phyloP scores from a whole-genome alignment of 1,284 basidiomycete species.

The Amylostereum chailletii region DNA sequence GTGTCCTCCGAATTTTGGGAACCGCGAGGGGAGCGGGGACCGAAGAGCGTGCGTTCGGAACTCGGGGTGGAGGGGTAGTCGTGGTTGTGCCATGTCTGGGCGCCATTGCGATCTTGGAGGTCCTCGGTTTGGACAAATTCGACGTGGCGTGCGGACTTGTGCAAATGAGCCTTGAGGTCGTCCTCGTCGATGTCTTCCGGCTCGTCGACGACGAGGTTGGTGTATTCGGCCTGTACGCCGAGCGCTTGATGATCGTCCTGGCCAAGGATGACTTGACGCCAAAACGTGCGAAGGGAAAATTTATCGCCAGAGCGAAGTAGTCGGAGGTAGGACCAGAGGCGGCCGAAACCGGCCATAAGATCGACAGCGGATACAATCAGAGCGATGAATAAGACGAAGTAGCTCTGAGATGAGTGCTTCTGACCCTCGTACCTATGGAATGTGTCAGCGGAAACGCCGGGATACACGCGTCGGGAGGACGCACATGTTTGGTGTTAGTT shows the following conservation, averaged over 20 bases:
- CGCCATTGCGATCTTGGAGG: slow-evolving; percentile 25
- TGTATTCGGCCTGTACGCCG: slow-evolving; percentile 31
- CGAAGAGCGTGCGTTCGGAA: slow-evolving; percentile 51
- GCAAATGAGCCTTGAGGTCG: slow-evolving; percentile 22
- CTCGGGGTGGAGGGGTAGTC: slow-evolving; percentile 30
- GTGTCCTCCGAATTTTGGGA: slow-evolving; percentile 58
- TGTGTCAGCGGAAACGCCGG: not conserved
- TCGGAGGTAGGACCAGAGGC: slow-evolving; percentile 38
- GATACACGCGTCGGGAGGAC: slow-evolving; percentile 17
- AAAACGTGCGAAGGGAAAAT: slow-evolving; percentile 40
- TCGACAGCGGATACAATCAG: slow-evolving; percentile 53
- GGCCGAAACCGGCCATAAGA: slow-evolving; percentile 35
- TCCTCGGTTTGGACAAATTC: slow-evolving; percentile 19
- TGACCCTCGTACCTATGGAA: slow-evolving; percentile 55
- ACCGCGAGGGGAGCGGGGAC: slow-evolving; percentile 29
- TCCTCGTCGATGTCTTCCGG: slow-evolving; percentile 41
- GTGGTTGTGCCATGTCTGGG: slow-evolving; percentile 25
- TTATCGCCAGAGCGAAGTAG: slow-evolving; percentile 27
- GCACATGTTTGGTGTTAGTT: slow-evolving; percentile 74
- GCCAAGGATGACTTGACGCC: slow-evolving; percentile 47
- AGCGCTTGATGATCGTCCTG: slow-evolving; percentile 22
- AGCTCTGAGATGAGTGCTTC: slow-evolving; percentile 58
- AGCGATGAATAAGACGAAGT: slow-evolving; percentile 47
- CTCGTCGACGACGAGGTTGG: slow-evolving; percentile 45
- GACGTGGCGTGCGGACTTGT: slow-evolving; percentile 15